Evolutionary conservation across 2,329 filamentous ascomycete genomes (phyloP).

Genomic region (Teratosphaeriaceae sp.): DNA sequence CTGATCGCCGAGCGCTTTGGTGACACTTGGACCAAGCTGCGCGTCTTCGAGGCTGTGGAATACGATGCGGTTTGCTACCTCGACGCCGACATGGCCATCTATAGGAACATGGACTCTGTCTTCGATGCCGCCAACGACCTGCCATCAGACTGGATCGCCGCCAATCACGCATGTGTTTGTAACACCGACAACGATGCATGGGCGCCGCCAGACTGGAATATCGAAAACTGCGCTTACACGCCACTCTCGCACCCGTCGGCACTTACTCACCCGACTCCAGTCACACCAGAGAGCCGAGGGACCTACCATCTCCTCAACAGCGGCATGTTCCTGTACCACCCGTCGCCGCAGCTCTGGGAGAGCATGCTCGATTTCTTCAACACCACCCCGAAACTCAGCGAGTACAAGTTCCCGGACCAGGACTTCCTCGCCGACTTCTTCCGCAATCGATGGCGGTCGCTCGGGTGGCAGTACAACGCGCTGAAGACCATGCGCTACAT

Average conservation of each 20-base stretch:
- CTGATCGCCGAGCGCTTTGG: slow-evolving; percentile 45
- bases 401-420: slow-evolving; percentile 44
- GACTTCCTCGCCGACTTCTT: slow-evolving; percentile 49
- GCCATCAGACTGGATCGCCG: slow-evolving; percentile 40
- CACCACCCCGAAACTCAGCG: slow-evolving; percentile 31
- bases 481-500: slow-evolving; percentile 50
- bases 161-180: slow-evolving; percentile 48
- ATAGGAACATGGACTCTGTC: slow-evolving; percentile 38
- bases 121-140: slow-evolving; percentile 34
- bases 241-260: slow-evolving; percentile 33
- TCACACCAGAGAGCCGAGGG: slow-evolving; percentile 24
- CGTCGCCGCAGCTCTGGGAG: slow-evolving; percentile 32
- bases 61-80: slow-evolving; percentile 43
- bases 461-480: slow-evolving; percentile 48
- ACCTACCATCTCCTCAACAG: slow-evolving; percentile 45
- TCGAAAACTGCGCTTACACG: slow-evolving; percentile 45
- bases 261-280: slow-evolving; percentile 25
- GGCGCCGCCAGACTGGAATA: slow-evolving; percentile 44
- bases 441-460: slow-evolving; percentile 34
- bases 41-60: slow-evolving; percentile 39
- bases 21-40: slow-evolving; percentile 51
- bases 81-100: slow-evolving; percentile 48
- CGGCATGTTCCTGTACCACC: slow-evolving; percentile 46
- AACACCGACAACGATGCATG: slow-evolving; percentile 45
- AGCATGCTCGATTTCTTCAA: slow-evolving; percentile 37